Base-by-base conservation (phyloP, 2,329 filamentous ascomycete genomes). In the Cladophialophora chaetospira region DNA sequence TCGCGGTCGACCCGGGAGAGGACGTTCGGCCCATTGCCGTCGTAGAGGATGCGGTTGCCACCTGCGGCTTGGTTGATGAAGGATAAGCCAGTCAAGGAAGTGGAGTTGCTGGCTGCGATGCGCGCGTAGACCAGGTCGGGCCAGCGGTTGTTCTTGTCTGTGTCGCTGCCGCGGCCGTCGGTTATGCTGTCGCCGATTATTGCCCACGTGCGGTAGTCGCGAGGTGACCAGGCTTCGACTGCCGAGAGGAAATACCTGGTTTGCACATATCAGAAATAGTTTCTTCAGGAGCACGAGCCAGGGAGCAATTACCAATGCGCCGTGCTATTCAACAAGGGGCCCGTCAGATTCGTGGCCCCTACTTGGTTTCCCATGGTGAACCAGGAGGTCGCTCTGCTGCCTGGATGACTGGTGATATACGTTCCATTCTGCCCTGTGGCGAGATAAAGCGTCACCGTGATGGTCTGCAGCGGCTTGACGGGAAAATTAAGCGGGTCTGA, bases 31-130 rank as follows among this genome's bases (percentile, higher is more conserved):
- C 86, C 85, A 0, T 87, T 75, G 0, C 85, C 82, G 49, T 86
- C 84, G 8, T 73, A 71, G 0, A 88, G 77, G 2, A 88, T 77
- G 0, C 83, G 74, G 69, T 88, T 88, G n/a, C 86, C 86, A 42
- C 86, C 86, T 1, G 85, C 85, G 1, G 85, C 86, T 70, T 88
- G 82, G 72, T 88, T 88, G 61, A 79, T 75, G 10, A 88, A 71
- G 10, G 79, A 78, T 48, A 88, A 77, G 58, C 79, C 71, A 44
- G 80, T 78, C 1, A 53, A 43, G 13, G 45, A n/a, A 1, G 55
- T 15, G 10, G 69, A 61, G 8, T 69, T 67, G 44, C 75, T 67
- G 62, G 77, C 66, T 65, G 82, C 77, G 74, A 86, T 71, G 54
- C 76, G 75, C 10, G 72, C 72, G 25, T 83, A 71, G 13, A 87